Percentiles rank a stretch among this genome's conserved stretches.
phyloP scores from a whole-genome alignment of 371 early-diverging fungal species.

The Rhizopus sp. region DNA sequence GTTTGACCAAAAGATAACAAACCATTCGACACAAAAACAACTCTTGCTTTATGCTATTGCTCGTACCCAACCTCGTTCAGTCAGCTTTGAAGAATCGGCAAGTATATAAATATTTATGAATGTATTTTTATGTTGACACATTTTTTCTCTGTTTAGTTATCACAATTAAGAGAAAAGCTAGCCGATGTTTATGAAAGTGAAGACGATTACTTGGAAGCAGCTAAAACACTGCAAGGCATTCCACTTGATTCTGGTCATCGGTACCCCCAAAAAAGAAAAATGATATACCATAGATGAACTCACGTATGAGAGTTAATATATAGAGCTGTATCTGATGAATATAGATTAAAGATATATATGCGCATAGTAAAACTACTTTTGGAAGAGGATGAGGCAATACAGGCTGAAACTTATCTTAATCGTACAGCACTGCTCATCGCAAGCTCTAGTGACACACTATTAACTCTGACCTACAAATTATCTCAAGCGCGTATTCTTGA shows the following conservation, averaged over 20 bases:
- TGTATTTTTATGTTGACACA: not conserved
- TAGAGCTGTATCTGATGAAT: slow-evolving; percentile 74
- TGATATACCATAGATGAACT: not conserved
- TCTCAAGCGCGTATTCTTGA: slow-evolving; percentile 88
- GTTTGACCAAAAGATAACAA: slow-evolving; percentile 39
- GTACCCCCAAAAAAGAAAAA: slow-evolving; percentile 30
- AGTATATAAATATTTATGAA: not conserved
- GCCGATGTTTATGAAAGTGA: slow-evolving; percentile 74
- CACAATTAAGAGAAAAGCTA: slow-evolving; percentile 71
- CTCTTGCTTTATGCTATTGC: slow-evolving; percentile 60
- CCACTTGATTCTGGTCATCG: slow-evolving; percentile 87
- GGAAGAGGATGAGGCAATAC: slow-evolving; percentile 83
- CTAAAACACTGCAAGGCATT: slow-evolving; percentile 78
- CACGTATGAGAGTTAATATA: not conserved
- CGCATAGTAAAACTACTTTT: slow-evolving; percentile 82
- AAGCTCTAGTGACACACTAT: slow-evolving; percentile 52
- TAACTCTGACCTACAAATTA: slow-evolving; percentile 63
- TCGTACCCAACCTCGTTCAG: slow-evolving; percentile 65
- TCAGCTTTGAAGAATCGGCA: slow-evolving; percentile 91
- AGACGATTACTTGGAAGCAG: slow-evolving; percentile 82
- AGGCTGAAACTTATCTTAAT: slow-evolving; percentile 82
- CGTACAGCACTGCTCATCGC: slow-evolving; percentile 76
- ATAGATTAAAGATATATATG: slow-evolving; percentile 80
- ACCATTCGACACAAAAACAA: slow-evolving; percentile 49
- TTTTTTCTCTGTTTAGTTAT: slow-evolving; percentile 51